Percentiles rank a stretch among this genome's conserved stretches.
phyloP scores from a whole-genome alignment of 2,329 filamentous ascomycete genomes.

The Aschersonia sp. region DNA sequence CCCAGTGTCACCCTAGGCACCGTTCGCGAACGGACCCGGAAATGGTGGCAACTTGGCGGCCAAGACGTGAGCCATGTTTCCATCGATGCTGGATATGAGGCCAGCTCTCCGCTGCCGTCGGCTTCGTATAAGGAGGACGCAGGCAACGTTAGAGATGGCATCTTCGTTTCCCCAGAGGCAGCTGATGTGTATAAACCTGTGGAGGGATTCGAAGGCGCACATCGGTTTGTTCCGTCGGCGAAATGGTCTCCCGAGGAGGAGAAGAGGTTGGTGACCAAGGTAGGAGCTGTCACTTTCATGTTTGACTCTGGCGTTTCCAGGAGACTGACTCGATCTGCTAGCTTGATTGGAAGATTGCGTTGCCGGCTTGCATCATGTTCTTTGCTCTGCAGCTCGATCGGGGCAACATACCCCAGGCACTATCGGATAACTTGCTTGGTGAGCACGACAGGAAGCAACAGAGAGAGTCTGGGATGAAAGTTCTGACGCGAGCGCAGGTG shows the following conservation, averaged over 20 bases:
- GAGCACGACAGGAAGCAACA: background rate
- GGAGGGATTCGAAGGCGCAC: constrained; percentile 40
- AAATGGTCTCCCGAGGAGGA: constrained; percentile 44
- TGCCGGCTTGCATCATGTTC: constrained; percentile 33
- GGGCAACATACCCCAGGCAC: constrained; percentile 19
- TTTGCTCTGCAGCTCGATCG: constrained; percentile 31
- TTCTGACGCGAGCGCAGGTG: background rate
- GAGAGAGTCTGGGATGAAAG: background rate
- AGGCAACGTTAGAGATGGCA: background rate
- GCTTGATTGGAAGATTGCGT: constrained; percentile 17
- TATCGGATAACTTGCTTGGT: constrained; percentile 21
- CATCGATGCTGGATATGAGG: constrained; percentile 1
- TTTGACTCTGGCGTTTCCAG: background rate
- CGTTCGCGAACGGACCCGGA: background rate
- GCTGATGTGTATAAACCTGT: constrained; percentile 29
- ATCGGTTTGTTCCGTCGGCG: constrained; percentile 42
- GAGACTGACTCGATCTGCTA: constrained; percentile 1
- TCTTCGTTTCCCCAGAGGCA: constrained; percentile 2
- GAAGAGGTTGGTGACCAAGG: constrained; percentile 35
- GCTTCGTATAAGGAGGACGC: constrained; percentile 1
- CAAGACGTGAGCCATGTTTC: constrained; percentile 4
- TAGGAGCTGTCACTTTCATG: constrained; percentile 10
- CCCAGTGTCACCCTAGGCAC: background rate
- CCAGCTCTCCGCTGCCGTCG: background rate
- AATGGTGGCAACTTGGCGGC: constrained; percentile 4